A percentile compares a stretch with the other conserved stretches of the same genome.
Conservation (phyloP, 805 yeast genomes). For the Pichia cabralensis region DNA sequence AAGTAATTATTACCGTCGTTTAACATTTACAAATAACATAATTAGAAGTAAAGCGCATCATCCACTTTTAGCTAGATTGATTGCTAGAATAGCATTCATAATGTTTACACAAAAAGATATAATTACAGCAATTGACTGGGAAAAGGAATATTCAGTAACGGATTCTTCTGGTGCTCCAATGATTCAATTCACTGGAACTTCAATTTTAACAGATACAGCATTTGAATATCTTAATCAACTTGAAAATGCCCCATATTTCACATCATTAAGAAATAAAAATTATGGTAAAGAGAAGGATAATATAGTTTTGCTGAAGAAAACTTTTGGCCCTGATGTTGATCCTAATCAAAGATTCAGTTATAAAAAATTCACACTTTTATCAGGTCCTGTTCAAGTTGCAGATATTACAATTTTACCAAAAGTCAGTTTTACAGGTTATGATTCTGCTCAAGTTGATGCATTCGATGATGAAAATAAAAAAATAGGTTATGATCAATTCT, state of each 20-base stretch:
- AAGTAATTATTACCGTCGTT: conserved; percentile 21
- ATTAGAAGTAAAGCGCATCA: conserved; percentile 25
- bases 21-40: conserved; percentile 20
- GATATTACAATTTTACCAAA: conserved; percentile 23
- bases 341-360: conserved; percentile 17
- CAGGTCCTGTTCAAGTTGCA: conserved; percentile 25
- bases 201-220: conserved; percentile 23
- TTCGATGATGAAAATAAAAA: conserved; percentile 21
- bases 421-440: conserved; percentile 22
- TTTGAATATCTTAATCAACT: conserved; percentile 23
- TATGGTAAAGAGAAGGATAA: conserved; percentile 8
- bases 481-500: conserved; percentile 17
- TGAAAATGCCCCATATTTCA: conserved; percentile 14
- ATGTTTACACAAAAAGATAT: conserved; percentile 19
- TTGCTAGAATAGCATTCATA: conserved; percentile 25
- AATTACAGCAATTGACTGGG: conserved; percentile 22
- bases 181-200: conserved; percentile 25
- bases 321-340: conserved; percentile 20
- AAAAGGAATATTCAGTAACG: conserved; percentile 17
- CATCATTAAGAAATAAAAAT: conserved; percentile 16
- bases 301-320: conserved; percentile 8
- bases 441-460: conserved; percentile 13
- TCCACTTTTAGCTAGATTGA: conserved; percentile 24
- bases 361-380: conserved; percentile 17
- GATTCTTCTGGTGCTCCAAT: conserved; percentile 25